Percentiles rank a stretch among this genome's conserved stretches.
Conservation (phyloP, 805 yeast species). For the Teunomyces funiuensis region DNA sequence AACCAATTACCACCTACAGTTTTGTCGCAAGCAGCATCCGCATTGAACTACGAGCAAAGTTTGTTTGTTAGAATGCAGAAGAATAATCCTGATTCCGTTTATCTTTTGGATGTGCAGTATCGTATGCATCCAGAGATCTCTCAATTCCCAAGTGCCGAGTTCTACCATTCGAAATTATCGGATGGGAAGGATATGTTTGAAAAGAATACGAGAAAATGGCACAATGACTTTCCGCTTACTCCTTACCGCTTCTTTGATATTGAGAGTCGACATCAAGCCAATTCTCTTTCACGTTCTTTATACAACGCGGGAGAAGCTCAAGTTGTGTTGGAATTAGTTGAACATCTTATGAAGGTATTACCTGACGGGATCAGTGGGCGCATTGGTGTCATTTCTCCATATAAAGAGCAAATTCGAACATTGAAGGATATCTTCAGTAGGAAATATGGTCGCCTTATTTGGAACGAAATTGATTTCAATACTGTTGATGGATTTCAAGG, state of each 20-base stretch:
- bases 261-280: slow-evolving; percentile 57
- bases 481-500: slow-evolving; percentile 97
- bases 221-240: slow-evolving; percentile 49
- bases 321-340: slow-evolving; percentile 66
- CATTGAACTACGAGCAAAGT: slow-evolving; percentile 81
- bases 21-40: slow-evolving; percentile 81
- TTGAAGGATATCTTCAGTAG: slow-evolving; percentile 57
- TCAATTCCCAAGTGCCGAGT: slow-evolving; percentile 78
- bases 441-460: slow-evolving; percentile 62
- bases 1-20: slow-evolving; percentile 98
- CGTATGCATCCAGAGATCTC: slow-evolving; percentile 96
- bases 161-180: slow-evolving; percentile 67
- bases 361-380: slow-evolving; percentile 63
- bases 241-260: slow-evolving; percentile 83
- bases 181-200: slow-evolving; percentile 78
- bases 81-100: slow-evolving; percentile 56
- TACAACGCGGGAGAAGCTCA: slow-evolving; percentile 70
- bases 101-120: slow-evolving; percentile 85
- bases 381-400: slow-evolving; percentile 92
- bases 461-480: slow-evolving; percentile 76
- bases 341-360: slow-evolving; percentile 47
- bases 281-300: slow-evolving; percentile 64
- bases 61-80: slow-evolving; percentile 91
- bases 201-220: slow-evolving; percentile 75
- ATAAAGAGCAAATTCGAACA: slow-evolving; percentile 77